A percentile compares a stretch with the other conserved stretches of the same genome.
phyloP scores from a whole-genome alignment of 225 moss, liverwort and hornwort species.

The Sphagnum tenellum region DNA sequence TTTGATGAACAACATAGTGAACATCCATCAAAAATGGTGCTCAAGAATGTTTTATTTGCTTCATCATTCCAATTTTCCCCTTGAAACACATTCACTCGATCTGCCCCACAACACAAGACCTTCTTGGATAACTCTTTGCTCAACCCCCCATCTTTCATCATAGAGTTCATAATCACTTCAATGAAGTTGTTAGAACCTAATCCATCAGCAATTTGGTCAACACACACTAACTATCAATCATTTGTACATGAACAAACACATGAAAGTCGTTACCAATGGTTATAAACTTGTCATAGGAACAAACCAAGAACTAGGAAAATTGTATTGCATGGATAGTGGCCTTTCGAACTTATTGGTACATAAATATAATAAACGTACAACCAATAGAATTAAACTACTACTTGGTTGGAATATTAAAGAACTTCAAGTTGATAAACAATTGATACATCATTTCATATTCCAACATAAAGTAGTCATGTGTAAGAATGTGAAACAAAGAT shows the following conservation, averaged over 20 bases:
- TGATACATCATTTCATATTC: not conserved
- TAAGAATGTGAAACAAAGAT: not conserved
- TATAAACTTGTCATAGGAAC: too few species aligned
- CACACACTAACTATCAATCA: not conserved
- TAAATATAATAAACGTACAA: not conserved
- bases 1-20: not conserved
- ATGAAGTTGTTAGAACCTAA: not conserved
- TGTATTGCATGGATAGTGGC: not conserved
- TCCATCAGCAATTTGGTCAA: not conserved
- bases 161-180: not conserved
- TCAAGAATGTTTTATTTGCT: not conserved
- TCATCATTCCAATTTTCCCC: not conserved
- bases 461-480: not conserved
- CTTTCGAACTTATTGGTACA: not conserved
- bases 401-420: not conserved
- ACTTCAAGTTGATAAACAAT: not conserved
- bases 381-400: not conserved
- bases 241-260: too few species aligned
- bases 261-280: too few species aligned
- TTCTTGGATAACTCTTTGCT: not conserved
- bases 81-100: not conserved
- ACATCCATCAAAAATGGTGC: not conserved
- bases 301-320: not conserved
- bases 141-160: not conserved
- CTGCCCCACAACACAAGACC: not conserved